Percentiles rank a stretch among this genome's conserved stretches.
Conservation (phyloP, 805 yeast species). For the Wickerhamomyces alni region DNA sequence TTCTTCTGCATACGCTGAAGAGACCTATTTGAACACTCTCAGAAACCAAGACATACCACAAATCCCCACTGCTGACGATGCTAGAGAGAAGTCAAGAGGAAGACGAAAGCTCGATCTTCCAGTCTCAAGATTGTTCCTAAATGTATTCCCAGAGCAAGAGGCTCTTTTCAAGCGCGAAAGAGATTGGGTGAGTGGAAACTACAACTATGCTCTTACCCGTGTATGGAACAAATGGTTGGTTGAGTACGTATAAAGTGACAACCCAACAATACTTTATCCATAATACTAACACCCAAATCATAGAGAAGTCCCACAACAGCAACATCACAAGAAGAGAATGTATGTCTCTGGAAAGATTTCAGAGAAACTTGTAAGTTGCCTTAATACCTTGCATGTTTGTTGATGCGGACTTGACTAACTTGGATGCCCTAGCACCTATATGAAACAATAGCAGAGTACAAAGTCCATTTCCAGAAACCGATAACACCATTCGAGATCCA, state of each 20-base stretch:
- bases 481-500: conserved; percentile 3
- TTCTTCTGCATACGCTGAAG: neutral
- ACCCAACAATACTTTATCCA: neutral
- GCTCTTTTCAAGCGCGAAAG: conserved; percentile 1
- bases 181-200: neutral
- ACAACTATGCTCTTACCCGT: conserved; percentile 1
- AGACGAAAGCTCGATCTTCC: neutral
- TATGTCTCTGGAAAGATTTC: neutral
- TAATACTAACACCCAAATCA: neutral
- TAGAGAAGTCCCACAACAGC: too few relatives aligned
- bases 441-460: conserved; percentile 1
- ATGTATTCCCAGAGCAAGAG: neutral
- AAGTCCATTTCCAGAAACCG: neutral
- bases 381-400: too few relatives aligned
- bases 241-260: conserved; percentile 3
- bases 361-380: neutral
- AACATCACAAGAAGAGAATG: neutral
- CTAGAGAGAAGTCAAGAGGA: neutral
- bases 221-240: conserved; percentile 11
- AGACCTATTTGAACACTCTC: conserved; percentile 2
- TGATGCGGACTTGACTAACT: too few relatives aligned
- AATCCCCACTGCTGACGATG: too few relatives aligned
- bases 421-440: neutral
- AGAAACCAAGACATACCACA: conserved; percentile 2
- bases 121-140: conserved; percentile 2